Base-by-base conservation (phyloP, 108 stramenopile species). In the Pseudonitzschia multiseries region DNA sequence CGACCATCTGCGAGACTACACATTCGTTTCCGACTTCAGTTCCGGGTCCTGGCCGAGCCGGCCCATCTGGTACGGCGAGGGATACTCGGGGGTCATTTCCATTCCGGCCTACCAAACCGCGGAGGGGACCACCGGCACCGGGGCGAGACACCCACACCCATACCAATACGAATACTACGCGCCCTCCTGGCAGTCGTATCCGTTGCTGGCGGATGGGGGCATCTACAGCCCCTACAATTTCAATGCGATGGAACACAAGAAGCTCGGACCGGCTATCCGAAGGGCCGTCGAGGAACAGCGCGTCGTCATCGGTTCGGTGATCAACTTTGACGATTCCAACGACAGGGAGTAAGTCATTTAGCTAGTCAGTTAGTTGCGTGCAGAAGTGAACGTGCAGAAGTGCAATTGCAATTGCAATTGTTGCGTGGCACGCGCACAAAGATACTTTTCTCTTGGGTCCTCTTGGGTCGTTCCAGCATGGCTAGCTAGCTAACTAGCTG, bases 261-360 rank as follows among this genome's bases (percentile, higher is more conserved):
- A 17, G 12, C 36, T 62, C 5, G 61, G 61, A 31, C 61, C 61
- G 14, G 61, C 33, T 9, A 62, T 62, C 36, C 8, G 20, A 20
- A 15, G n/a, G 2, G 61, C 40, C 2, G 36, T 33, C 18, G 15
- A 6, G 18, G 29, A 33, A 2, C 14, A 62, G 6, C 27, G 10
- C 2, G 61, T 20, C 32, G 61, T 62, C 8, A n/a, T 62, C 18
- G 61, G 61, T 13, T 33, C 61, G 29, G 61, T 33, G 26, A 12
- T 62, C 20, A 52, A 68, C 28, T 50, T 68, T 52, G 50, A 10
- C 4, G 67, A 68, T 31, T 52, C 67, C 8, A 24, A 42, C 21
- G 65, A 44, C 31, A 15, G 4, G 14, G 32, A 60, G 32, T 31
- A 60, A 33, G 46, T 48, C 10, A 12, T 28, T 8, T 12, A 57